Evolutionary conservation across 1,139 yeast species (phyloP).

Genomic region (Yamadazyma membranifaciens): DNA sequence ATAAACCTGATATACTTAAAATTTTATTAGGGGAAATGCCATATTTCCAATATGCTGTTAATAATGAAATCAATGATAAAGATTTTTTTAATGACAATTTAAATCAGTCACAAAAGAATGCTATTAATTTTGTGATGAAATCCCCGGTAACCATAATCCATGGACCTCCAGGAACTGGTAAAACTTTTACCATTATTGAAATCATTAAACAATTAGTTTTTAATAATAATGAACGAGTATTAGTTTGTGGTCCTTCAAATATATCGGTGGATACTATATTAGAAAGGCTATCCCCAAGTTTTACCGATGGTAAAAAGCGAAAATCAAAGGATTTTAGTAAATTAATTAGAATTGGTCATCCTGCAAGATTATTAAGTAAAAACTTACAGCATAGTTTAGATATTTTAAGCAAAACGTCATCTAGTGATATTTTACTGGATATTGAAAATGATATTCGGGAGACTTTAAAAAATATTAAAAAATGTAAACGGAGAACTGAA

Average conservation of each 20-base stretch:
- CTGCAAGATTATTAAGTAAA: slow-evolving; percentile 71
- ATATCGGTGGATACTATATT: slow-evolving; percentile 91
- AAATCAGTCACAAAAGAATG: slow-evolving; percentile 64
- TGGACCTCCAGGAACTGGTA: slow-evolving; percentile 55
- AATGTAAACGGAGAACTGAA: slow-evolving; percentile 64
- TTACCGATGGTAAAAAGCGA: slow-evolving; percentile 18
- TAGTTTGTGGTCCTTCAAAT: slow-evolving; percentile 95
- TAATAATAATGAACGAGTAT: slow-evolving; percentile 57
- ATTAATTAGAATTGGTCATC: slow-evolving; percentile 85
- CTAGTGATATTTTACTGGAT: slow-evolving; percentile 63
- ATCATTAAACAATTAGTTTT: slow-evolving; percentile 69
- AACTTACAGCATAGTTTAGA: slow-evolving; percentile 78
- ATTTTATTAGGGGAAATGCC: slow-evolving; percentile 44
- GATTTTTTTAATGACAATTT: slow-evolving; percentile 50
- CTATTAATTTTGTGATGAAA: slow-evolving; percentile 39
- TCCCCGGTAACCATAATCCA: slow-evolving; percentile 46
- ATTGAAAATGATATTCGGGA: slow-evolving; percentile 69
- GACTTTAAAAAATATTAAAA: slow-evolving; percentile 57
- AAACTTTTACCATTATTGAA: slow-evolving; percentile 84
- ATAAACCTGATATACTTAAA: slow-evolving; percentile 38
- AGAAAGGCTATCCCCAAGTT: slow-evolving; percentile 61
- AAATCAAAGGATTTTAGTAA: slow-evolving; percentile 21
- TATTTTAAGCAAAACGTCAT: slow-evolving; percentile 54
- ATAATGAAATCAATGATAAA: slow-evolving; percentile 8
- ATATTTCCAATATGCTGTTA: slow-evolving; percentile 19